These are phyloP conservation scores for Bolboschoenus planiculmis DNA, from an alignment of 176 grass and related monocot genomes.

Conservation along the genomic window DNA sequence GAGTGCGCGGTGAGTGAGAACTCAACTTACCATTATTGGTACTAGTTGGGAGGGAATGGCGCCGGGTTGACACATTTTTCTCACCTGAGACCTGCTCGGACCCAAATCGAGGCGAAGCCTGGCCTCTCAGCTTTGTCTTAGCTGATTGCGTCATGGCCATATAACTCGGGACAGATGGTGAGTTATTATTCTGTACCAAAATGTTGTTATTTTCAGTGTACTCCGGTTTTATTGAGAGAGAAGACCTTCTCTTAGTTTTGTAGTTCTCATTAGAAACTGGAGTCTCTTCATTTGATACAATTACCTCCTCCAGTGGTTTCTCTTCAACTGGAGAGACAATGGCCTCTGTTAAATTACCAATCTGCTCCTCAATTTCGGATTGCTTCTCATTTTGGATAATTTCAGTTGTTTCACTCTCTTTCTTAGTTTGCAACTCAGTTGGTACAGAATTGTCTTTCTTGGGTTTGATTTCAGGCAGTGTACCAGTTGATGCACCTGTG, in stretches of 20 bases:
- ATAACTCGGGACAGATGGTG: slow-evolving; percentile 51
- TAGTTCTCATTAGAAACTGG: slow-evolving; percentile 37
- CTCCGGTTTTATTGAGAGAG: slow-evolving; percentile 45
- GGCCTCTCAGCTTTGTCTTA: slow-evolving; percentile 71
- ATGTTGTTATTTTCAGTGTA: slow-evolving; percentile 16
- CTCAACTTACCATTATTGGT: slow-evolving; percentile 52
- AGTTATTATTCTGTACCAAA: slow-evolving; percentile 11
- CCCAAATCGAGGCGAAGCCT: slow-evolving; percentile 50
- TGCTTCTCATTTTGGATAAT: slow-evolving; percentile 10
- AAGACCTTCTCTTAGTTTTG: slow-evolving; percentile 68
- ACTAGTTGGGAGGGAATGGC: slow-evolving; percentile 71
- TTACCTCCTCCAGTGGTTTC: slow-evolving; percentile 35
- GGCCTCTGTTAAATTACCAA: slow-evolving; percentile 20
- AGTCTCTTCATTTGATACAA: slow-evolving; percentile 36
- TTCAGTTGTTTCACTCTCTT: slow-evolving; percentile 2
- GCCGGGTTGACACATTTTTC: slow-evolving; percentile 45
- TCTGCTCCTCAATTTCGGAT: slow-evolving; percentile 28
- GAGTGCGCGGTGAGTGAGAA: slow-evolving; percentile 67
- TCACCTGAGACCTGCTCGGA: slow-evolving; percentile 46
- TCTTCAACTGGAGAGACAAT: slow-evolving; percentile 35
- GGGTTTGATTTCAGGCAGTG: slow-evolving; percentile 34
- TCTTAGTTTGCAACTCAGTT: not conserved
- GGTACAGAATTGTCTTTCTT: slow-evolving; percentile 19
- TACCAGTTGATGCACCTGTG: slow-evolving; percentile 8
- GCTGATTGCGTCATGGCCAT: slow-evolving; percentile 74